Evolutionary conservation across 129 eudicot species (phyloP).

Genomic region (Chrysanthemum lavandulifolium): DNA sequence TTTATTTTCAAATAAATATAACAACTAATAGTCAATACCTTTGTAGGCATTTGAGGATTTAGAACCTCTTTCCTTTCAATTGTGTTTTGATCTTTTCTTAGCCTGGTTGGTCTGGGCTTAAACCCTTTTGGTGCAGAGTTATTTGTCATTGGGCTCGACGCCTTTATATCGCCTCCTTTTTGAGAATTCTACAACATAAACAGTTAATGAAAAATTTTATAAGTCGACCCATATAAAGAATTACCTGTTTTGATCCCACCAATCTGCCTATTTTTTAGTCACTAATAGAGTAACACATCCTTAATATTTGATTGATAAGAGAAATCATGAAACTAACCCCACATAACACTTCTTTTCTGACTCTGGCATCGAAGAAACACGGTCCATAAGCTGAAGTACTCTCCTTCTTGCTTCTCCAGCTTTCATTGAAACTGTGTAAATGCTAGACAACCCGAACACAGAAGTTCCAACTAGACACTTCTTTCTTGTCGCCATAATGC

Average conservation of each 20-base stretch:
- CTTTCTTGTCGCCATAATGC: no score
- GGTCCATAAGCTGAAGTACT: slow-evolving; percentile 89
- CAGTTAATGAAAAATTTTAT: not conserved
- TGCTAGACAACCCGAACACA: slow-evolving; percentile 70
- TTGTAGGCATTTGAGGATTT: slow-evolving; percentile 33
- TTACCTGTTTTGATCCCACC: no score
- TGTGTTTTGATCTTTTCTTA: slow-evolving; percentile 48
- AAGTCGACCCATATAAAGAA: not conserved
- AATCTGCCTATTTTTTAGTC: no score
- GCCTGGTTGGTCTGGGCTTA: slow-evolving; percentile 53
- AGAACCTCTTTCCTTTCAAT: slow-evolving; percentile 48
- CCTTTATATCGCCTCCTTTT: slow-evolving; percentile 49
- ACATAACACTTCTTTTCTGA: slow-evolving; percentile 73
- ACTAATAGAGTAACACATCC: no score
- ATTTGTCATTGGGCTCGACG: slow-evolving; percentile 50
- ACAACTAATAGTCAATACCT: slow-evolving; percentile 22
- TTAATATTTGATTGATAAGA: not conserved
- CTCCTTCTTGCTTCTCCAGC: slow-evolving; percentile 97
- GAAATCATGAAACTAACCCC: slow-evolving; percentile 60
- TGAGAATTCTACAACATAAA: slow-evolving; percentile 59
- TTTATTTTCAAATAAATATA: no score
- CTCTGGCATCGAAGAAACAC: slow-evolving; percentile 76
- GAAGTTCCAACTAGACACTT: slow-evolving; percentile 58
- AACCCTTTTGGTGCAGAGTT: slow-evolving; percentile 69
- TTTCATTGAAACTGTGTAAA: slow-evolving; percentile 88